Conservation (phyloP, 169 alveolate species). For the Eimeria maxima region DNA sequence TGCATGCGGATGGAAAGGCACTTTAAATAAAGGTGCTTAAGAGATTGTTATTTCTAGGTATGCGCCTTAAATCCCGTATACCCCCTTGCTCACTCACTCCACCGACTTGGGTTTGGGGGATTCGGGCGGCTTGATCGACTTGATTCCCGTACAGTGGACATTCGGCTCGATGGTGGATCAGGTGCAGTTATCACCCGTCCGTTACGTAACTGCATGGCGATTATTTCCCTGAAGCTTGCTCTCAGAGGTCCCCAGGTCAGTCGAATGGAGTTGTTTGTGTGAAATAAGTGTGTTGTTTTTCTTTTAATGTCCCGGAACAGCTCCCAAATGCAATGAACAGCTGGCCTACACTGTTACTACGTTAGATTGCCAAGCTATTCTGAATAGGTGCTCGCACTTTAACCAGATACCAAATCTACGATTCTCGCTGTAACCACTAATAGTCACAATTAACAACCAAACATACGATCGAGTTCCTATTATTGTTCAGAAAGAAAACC, state of each 20-base stretch:
- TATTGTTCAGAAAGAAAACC: too few species aligned
- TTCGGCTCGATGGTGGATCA: not conserved
- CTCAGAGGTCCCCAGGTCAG: not conserved
- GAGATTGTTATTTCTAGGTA: not conserved
- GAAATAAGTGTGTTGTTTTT: too few species aligned
- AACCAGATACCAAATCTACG: too few species aligned
- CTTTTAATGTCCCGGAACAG: not conserved
- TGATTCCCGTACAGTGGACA: not conserved
- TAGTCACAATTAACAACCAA: too few species aligned
- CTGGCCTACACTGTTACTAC: constrained; percentile 13
- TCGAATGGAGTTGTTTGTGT: too few species aligned
- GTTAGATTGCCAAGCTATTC: not conserved
- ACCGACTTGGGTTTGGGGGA: not conserved
- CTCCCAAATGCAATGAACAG: constrained; percentile 12
- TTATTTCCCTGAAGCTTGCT: not conserved
- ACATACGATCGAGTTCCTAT: too few species aligned
- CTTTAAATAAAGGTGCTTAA: not conserved
- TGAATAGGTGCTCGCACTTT: too few species aligned
- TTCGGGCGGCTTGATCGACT: not conserved
- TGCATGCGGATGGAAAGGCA: not conserved
- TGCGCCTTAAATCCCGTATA: not conserved
- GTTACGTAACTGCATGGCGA: not conserved
- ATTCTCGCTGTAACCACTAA: too few species aligned
- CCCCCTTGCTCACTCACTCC: not conserved
- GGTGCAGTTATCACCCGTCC: not conserved